phyloP scores from a whole-genome alignment of 1,284 basidiomycete species.

The Calocybe gambosa region DNA sequence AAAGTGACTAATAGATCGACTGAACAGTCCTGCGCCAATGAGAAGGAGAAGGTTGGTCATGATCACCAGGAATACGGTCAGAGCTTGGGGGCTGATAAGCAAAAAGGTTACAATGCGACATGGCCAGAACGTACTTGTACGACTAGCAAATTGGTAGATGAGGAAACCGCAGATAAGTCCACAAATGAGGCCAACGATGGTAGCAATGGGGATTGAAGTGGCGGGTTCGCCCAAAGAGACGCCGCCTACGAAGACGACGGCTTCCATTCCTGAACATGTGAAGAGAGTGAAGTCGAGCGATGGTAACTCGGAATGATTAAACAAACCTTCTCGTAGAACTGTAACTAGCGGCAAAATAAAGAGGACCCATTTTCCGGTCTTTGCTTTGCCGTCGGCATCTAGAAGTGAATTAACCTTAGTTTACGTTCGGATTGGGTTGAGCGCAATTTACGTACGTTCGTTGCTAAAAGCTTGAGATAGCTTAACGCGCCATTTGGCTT shows the following conservation, averaged over 20 bases:
- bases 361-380: conserved; percentile 74
- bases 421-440: no score
- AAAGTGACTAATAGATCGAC: conserved; percentile 65
- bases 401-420: no score
- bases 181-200: conserved; percentile 75
- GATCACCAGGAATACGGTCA: conserved; percentile 77
- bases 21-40: conserved; percentile 88
- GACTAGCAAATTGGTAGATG: conserved; percentile 72
- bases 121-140: conserved; percentile 47
- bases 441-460: conserved; percentile 13
- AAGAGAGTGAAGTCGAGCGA: not conserved
- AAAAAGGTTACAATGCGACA: not conserved
- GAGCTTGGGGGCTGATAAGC: conserved; percentile 32
- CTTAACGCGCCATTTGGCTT: conserved; percentile 88
- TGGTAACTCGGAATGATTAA: not conserved
- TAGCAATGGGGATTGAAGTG: conserved; percentile 81
- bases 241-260: conserved; percentile 89
- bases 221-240: conserved; percentile 81
- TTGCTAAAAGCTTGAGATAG: conserved; percentile 72
- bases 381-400: conserved; percentile 38
- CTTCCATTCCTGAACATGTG: conserved; percentile 64
- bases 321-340: conserved; percentile 79
- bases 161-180: conserved; percentile 66
- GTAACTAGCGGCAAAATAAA: conserved; percentile 88
- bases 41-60: conserved; percentile 89